Percentiles rank a stretch among this genome's conserved stretches.
phyloP scores from a whole-genome alignment of 2,329 filamentous ascomycete genomes.

The Cladosporium sp. region DNA sequence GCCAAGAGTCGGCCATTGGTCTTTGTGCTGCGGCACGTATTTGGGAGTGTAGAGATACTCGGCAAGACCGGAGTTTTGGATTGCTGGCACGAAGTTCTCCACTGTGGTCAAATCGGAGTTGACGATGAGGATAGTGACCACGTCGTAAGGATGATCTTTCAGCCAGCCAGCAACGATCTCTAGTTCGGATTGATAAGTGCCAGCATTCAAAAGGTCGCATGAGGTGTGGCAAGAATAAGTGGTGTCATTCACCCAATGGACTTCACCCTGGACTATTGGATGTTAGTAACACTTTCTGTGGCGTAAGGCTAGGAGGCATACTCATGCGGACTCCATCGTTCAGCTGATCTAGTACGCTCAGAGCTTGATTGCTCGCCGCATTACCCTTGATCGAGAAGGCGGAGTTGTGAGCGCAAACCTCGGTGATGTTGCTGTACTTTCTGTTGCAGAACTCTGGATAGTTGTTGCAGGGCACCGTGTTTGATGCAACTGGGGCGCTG shows the following conservation, averaged over 20 bases:
- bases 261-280: slow-evolving; percentile 54
- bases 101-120: slow-evolving; percentile 72
- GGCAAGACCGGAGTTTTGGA: slow-evolving; percentile 67
- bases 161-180: slow-evolving; percentile 69
- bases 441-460: slow-evolving; percentile 67
- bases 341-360: slow-evolving; percentile 65
- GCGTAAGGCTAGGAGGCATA: slow-evolving; percentile 29
- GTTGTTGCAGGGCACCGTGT: slow-evolving; percentile 77
- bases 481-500: slow-evolving; percentile 46
- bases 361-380: slow-evolving; percentile 69
- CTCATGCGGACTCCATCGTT: slow-evolving; percentile 68
- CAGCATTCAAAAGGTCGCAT: slow-evolving; percentile 76
- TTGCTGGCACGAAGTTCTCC: slow-evolving; percentile 60
- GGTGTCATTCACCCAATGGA: slow-evolving; percentile 52
- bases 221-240: slow-evolving; percentile 80
- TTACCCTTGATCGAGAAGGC: slow-evolving; percentile 69
- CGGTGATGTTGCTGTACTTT: slow-evolving; percentile 76
- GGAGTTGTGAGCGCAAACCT: slow-evolving; percentile 75
- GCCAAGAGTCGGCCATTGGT: slow-evolving; percentile 79
- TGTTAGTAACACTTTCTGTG: not conserved
- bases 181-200: slow-evolving; percentile 72
- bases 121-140: slow-evolving; percentile 79
- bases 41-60: slow-evolving; percentile 71
- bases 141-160: slow-evolving; percentile 71
- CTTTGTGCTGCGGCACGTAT: slow-evolving; percentile 63